Base-by-base conservation (phyloP, 495 filamentous ascomycete genomes). In the Astrothelium macrocarpum region DNA sequence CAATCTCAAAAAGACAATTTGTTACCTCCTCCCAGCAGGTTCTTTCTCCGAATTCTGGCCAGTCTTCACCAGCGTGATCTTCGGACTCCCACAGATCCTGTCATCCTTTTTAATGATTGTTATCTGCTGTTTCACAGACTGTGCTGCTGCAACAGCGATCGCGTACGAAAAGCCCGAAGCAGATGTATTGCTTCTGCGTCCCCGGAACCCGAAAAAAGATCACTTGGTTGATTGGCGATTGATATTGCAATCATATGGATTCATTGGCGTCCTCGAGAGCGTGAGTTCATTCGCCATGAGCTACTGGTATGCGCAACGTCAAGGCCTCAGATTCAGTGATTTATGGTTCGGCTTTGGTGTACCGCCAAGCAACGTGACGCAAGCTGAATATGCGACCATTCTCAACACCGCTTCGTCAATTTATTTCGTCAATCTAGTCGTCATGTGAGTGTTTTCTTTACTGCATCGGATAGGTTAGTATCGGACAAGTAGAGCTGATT, bases 101-200 rank as follows among this genome's bases (percentile, higher is more conserved):
- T 84, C 81, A 1, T 83, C 80, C 1, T 90, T 89, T 72, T 73
- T 87, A 39, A 88, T 90, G 86, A 70, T 67, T 31, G 64, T 74
- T 62, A 73, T 75, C 28, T 78, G 86, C 69, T 87, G 86, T 62
- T 88, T 90, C 71, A 90, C 87, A 4, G 84, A 86, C 66, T 85
- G 81, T 66, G 78, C 80, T 20, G 81, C 80, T 0, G 87, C 87
- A 1, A 86, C 84, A 0, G 81, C 85, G 0, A 73, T 91, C 0
- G 86, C 86, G 7, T 87, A 88, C 75, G 86, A 91, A 68, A 76
- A 82, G 34, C 85, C 87, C 14, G 88, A 90, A 71, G 85, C 84
- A 20, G 87, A 90, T 66, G 79, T 89, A 0, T 74, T 90, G 1
- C 67, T 79, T 20, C 82, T 82, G 0, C 79, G 77, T 23, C 87